Percentiles rank a stretch among this genome's conserved stretches.
Conservation (phyloP, 306 rosid species). For the Vachellia pachyceras region DNA sequence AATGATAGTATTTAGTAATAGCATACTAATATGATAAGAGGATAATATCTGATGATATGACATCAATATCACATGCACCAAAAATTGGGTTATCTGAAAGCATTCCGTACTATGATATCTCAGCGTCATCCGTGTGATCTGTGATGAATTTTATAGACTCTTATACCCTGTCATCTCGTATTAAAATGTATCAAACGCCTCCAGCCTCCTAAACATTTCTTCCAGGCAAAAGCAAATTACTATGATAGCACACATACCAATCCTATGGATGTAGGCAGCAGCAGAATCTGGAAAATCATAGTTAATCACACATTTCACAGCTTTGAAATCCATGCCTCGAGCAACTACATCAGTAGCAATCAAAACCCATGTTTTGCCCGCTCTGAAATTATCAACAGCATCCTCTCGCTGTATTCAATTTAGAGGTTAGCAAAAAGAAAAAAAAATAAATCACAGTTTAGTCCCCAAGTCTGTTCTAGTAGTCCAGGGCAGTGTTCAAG, state of each 20-base stretch:
- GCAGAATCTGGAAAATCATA: conserved; percentile 97
- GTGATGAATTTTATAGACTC: not conserved
- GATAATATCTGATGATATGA: too few relatives aligned
- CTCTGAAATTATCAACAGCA: conserved; percentile 89
- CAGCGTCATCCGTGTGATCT: not conserved
- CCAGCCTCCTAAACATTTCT: conserved; percentile 4
- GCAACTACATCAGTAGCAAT: conserved; percentile 98
- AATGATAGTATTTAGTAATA: too few relatives aligned
- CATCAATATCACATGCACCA: too few relatives aligned
- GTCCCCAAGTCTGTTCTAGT: not conserved
- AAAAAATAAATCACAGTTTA: conserved; percentile 10
- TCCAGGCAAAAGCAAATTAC: conserved; percentile 13
- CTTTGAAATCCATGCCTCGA: conserved; percentile 98
- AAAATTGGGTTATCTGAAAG: too few relatives aligned
- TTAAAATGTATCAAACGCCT: not conserved
- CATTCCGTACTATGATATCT: not conserved
- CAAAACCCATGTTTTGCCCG: conserved; percentile 95
- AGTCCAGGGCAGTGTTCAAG: conserved; percentile 8
- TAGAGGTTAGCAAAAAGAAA: conserved; percentile 27
- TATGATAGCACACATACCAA: conserved; percentile 68
- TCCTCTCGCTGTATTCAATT: conserved; percentile 74
- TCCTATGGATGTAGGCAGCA: conserved; percentile 85
- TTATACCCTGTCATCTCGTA: not conserved
- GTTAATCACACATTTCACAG: conserved; percentile 85
- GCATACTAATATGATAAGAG: too few relatives aligned